Percentiles rank a stretch among this genome's conserved stretches.
Evolutionary conservation across 2,329 filamentous ascomycete genomes (phyloP).

Genomic region (Botrytis porri): DNA sequence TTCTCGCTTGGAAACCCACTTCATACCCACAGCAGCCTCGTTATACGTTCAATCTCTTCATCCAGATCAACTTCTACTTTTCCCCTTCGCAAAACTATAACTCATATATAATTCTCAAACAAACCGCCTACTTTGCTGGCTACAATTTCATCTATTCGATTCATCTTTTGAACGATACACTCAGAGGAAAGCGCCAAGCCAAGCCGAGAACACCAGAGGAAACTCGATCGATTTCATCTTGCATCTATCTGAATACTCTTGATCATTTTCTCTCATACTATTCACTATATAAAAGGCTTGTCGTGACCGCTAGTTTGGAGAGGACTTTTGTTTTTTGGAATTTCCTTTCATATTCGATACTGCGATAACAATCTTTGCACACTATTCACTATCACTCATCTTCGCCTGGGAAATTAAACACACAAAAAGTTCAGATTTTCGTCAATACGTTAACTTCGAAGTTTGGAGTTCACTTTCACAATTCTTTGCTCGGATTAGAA

Average conservation of each 20-base stretch:
- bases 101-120: not conserved
- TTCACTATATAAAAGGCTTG: constrained; percentile 3
- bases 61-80: not conserved
- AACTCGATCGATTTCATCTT: constrained; percentile 4
- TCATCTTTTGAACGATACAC: not conserved
- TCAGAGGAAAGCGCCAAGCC: not conserved
- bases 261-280: constrained; percentile 5
- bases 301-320: constrained; percentile 10
- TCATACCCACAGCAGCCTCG: constrained; percentile 9
- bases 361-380: not conserved
- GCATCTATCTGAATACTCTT: not conserved
- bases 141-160: constrained; percentile 2
- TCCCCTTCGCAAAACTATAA: not conserved
- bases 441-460: not conserved
- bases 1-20: constrained; percentile 5
- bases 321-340: not conserved
- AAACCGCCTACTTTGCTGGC: constrained; percentile 2
- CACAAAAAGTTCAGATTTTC: not conserved
- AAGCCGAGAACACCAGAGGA: not conserved
- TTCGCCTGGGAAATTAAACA: not conserved
- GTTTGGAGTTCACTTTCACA: not conserved
- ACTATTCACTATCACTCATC: not conserved
- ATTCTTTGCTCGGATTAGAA: not conserved
- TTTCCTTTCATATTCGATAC: not conserved
- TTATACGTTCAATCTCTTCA: not conserved